Conservation (phyloP, 768 basidiomycete species). For the Xerocomellus chrysenteron region DNA sequence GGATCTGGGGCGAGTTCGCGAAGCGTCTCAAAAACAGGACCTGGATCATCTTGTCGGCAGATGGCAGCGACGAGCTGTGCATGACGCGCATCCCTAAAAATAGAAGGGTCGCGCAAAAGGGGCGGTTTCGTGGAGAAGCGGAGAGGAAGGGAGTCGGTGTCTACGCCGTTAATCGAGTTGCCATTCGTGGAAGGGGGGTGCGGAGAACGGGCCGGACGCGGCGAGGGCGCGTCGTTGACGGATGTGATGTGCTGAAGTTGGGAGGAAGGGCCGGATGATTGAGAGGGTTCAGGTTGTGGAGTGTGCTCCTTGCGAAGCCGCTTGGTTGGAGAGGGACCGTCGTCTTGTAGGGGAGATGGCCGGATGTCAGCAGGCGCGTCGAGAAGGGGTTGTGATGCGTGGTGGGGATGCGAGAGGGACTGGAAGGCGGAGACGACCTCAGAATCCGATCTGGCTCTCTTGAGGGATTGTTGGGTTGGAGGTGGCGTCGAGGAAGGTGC, state of each 20-base stretch:
- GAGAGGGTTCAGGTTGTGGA: conserved; percentile 35
- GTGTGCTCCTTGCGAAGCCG: conserved; percentile 59
- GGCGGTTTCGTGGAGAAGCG: conserved; percentile 72
- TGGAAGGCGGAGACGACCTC: conserved; percentile 42
- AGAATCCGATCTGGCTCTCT: conserved; percentile 65
- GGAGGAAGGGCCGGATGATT: conserved; percentile 16
- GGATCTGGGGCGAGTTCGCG: conserved; percentile 57
- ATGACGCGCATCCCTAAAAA: conserved; percentile 52
- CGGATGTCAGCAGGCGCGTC: conserved; percentile 44
- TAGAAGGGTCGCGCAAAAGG: conserved; percentile 52
- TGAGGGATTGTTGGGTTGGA: conserved; percentile 46
- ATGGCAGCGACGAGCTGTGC: conserved; percentile 65
- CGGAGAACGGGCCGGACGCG: conserved; percentile 45
- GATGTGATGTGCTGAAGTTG: conserved; percentile 32
- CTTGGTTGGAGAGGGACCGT: conserved; percentile 70
- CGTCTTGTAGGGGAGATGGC: conserved; percentile 49
- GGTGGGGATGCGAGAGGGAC: conserved; percentile 10
- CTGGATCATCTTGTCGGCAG: conserved; percentile 68
- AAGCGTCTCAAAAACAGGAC: conserved; percentile 57
- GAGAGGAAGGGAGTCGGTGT: conserved; percentile 45
- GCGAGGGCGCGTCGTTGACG: conserved; percentile 31
- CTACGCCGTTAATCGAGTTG: conserved; percentile 40
- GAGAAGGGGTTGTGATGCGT: conserved; percentile 26
- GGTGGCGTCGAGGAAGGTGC: conserved; percentile 55
- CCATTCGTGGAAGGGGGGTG: conserved; percentile 48